These are phyloP conservation scores for Apiotrichum sp. DNA, from an alignment of 1,284 basidiomycete species.

Conservation along the genomic window DNA sequence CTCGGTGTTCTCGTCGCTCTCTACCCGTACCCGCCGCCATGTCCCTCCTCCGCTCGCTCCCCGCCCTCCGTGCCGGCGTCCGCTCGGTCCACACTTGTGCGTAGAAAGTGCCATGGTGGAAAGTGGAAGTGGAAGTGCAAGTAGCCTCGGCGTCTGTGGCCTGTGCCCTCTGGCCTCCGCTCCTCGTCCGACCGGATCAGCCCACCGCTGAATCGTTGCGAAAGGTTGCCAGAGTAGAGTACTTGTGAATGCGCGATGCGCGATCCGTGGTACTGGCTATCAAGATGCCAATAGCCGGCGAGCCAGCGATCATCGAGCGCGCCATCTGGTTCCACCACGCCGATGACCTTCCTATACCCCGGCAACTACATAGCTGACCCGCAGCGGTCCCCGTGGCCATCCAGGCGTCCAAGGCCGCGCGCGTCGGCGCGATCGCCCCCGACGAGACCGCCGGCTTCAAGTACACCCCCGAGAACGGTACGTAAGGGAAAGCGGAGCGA, in stretches of 20 bases:
- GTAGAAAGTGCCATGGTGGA: constrained; percentile 7
- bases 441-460: constrained; percentile 46
- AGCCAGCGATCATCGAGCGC: background rate
- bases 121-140: no score
- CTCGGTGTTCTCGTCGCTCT: background rate
- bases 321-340: background rate
- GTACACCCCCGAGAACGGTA: constrained; percentile 39
- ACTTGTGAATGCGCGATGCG: no score
- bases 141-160: no score
- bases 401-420: constrained; percentile 25
- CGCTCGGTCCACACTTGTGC: constrained; percentile 36
- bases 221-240: no score
- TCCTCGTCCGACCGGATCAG: no score
- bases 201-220: no score
- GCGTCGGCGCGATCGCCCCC: constrained; percentile 23
- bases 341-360: background rate
- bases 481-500: background rate
- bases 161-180: no score
- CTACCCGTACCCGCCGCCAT: constrained; percentile 16
- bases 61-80: constrained; percentile 27
- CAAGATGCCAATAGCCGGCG: background rate
- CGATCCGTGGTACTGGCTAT: no score
- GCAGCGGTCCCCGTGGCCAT: constrained; percentile 21
- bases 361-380: background rate
- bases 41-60: constrained; percentile 36